These are phyloP conservation scores for Neofusicoccum umdonicola DNA, from an alignment of 2,329 filamentous ascomycete genomes.

Conservation along the genomic window DNA sequence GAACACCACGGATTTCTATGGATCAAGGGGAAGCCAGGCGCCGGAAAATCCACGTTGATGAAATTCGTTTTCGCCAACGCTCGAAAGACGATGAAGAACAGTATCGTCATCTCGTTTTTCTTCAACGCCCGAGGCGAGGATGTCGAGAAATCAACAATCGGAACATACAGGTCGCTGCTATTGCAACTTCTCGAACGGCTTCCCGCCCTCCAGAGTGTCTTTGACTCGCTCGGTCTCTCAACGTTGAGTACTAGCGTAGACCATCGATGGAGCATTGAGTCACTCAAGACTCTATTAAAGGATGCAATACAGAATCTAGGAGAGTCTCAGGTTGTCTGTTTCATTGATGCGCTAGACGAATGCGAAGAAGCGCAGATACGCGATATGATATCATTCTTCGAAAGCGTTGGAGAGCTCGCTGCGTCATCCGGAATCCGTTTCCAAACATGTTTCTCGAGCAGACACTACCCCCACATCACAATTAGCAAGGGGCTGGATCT, in stretches of 20 bases:
- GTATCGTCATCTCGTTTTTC: not conserved
- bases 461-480: slow-evolving; percentile 47
- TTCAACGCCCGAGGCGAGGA: slow-evolving; percentile 20
- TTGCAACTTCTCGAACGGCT: slow-evolving; percentile 19
- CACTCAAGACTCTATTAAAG: not conserved
- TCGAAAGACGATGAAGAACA: not conserved
- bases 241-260: slow-evolving; percentile 1
- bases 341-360: slow-evolving; percentile 47
- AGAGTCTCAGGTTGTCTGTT: slow-evolving; percentile 13
- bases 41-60: not conserved
- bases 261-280: slow-evolving; percentile 20
- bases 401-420: slow-evolving; percentile 32
- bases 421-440: slow-evolving; percentile 20
- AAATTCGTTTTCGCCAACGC: not conserved
- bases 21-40: slow-evolving; percentile 45
- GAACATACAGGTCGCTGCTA: slow-evolving; percentile 19
- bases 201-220: slow-evolving; percentile 11
- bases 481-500: slow-evolving; percentile 26
- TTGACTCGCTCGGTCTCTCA: slow-evolving; percentile 14
- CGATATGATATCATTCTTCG: slow-evolving; percentile 43
- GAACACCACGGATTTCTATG: slow-evolving; percentile 41
- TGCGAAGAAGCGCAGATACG: slow-evolving; percentile 41
- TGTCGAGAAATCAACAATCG: slow-evolving; percentile 19
- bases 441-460: slow-evolving; percentile 45
- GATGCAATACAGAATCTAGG: slow-evolving; percentile 5